Percentiles rank a stretch among this genome's conserved stretches.
Conservation (phyloP, 2,329 filamentous ascomycete genomes). For the Colletotrichum melonis region DNA sequence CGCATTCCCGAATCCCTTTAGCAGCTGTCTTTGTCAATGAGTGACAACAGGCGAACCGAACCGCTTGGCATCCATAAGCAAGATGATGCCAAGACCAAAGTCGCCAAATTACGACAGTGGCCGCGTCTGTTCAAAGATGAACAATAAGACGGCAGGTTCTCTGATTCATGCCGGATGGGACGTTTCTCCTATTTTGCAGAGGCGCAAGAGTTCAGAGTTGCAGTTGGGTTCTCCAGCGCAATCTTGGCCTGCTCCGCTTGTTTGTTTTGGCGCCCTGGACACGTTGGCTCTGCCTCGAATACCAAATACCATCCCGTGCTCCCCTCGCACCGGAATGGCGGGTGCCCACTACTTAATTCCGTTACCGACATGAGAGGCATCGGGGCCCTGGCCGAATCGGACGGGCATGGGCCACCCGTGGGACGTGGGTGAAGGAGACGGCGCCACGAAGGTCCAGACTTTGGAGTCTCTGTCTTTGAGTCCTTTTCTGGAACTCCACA, state of each 20-base stretch:
- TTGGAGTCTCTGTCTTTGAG: neutral
- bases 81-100: conserved; percentile 14
- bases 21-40: neutral
- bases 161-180: conserved; percentile 16
- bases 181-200: conserved; percentile 9
- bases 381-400: conserved; percentile 29
- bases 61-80: conserved; percentile 7
- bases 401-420: neutral
- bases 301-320: neutral
- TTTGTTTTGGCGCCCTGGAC: conserved; percentile 24
- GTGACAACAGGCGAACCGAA: conserved; percentile 14
- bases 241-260: conserved; percentile 19
- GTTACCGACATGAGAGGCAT: conserved; percentile 31
- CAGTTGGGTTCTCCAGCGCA: conserved; percentile 10
- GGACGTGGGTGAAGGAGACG: neutral
- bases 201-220: neutral
- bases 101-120: conserved; percentile 19
- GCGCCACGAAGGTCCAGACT: neutral
- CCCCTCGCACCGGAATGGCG: conserved; percentile 21
- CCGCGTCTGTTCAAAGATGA: neutral
- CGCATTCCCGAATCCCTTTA: neutral
- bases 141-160: conserved; percentile 2
- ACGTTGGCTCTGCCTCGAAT: neutral
- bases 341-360: conserved; percentile 29
- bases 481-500: neutral